Base-by-base conservation (phyloP, 345 rosid genomes). In the Cochlearia excelsa region DNA sequence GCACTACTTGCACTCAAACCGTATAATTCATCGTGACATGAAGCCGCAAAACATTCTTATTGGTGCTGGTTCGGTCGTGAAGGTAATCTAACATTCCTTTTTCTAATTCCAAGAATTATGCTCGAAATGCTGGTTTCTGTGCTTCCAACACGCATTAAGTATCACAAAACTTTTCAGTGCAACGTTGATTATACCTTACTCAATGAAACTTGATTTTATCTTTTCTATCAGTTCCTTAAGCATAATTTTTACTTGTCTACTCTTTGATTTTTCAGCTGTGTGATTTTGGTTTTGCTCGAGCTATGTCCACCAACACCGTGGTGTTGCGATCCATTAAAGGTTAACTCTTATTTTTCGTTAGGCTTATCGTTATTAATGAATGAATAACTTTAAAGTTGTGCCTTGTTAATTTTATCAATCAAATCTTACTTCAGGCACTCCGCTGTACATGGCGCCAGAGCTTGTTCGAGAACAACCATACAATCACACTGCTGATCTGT, bases 251-350 rank as follows among this genome's bases (percentile, higher is more conserved):
- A 16, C 10, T 48, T 30, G 40, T 57, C 38, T 43, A 8, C 7
- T 54, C 49, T 61, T 73, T 51, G 48, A 26, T 51, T 55, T 40
- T 63, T 41, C 89, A 93, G 99, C 95, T 89, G 45, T 93, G 99
- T 51, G 99, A 89, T 80, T 93, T 93, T 79, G 99, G 99, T 47
- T 89, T 93, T 81, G 99, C 99, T 42, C 99, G 99, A 57, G 93
- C 99, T 57, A 93, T 89, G 99, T 93, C 97, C 63, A 69, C 85
- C 69, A 93, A 93, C 78, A 93, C 97, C 27, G 99, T 93, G 46
- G 97, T 93, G 72, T 80, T 93, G 67, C 72, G 93, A 51, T 93
- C 99, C 72, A 89, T 93, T 47, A 93, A 93, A 87, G 99, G 99
- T 89, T 51, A 72, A 33, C 59, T 54, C 10, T 9, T 10, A 54